Conservation (phyloP, 148 eudicot genomes). For the Arctostaphylos glauca region DNA sequence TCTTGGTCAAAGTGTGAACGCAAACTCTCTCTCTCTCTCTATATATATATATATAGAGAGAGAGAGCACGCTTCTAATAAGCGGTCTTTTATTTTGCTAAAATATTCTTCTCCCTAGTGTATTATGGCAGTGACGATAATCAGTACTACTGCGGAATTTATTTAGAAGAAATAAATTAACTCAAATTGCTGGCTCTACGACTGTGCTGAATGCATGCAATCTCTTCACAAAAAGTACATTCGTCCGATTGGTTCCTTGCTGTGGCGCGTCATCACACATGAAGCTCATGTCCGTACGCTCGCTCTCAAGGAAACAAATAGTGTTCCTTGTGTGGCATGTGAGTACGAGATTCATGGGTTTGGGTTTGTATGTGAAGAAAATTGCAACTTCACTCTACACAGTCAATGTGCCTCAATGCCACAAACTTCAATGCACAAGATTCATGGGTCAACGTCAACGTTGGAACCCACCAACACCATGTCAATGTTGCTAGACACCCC, state of each 20-base stretch:
- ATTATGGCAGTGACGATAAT: background rate
- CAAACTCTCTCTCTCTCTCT: no score
- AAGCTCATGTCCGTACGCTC: background rate
- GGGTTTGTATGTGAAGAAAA: background rate
- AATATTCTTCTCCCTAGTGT: background rate
- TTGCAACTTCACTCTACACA: background rate
- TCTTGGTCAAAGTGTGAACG: slow-evolving; percentile 11
- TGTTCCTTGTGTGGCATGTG: background rate
- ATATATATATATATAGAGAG: no score
- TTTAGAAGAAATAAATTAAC: background rate
- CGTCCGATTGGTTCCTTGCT: background rate
- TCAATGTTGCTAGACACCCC: no score
- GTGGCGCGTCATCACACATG: background rate
- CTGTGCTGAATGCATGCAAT: background rate
- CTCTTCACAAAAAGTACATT: background rate
- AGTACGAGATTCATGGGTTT: background rate
- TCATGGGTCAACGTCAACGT: background rate
- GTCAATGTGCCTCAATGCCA: background rate
- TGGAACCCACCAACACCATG: no score
- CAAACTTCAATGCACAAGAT: background rate
- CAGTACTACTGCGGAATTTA: background rate
- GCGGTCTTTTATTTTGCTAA: no score
- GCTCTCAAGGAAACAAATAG: background rate
- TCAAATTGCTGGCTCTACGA: background rate
- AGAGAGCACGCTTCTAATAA: no score